Evolutionary conservation across 345 rosid genomes (phyloP), one percentile per base, ranked within the genome.

Genomic region (Balakata baccata): DNA sequence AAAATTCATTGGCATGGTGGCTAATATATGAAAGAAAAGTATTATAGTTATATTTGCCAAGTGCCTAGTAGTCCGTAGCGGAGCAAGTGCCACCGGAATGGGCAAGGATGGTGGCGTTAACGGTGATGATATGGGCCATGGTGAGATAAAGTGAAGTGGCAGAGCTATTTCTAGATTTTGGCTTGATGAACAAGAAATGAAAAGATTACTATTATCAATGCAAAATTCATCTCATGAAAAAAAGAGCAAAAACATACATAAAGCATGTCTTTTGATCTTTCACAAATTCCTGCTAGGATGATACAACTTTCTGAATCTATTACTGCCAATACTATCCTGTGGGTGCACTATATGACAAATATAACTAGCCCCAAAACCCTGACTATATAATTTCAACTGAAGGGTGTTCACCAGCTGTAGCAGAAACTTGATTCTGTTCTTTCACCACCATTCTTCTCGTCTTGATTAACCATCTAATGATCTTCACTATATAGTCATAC

Each of bases 71-170:
- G 81, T 88, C 88, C 0, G 79, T 64, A 45, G 75, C 18, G 52
- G 93, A 85, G 87, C 97, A 93, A 0, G 85, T 80, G 20, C 93
- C 97, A 0, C 98, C 98, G 18, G 97, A 86, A 76, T 89, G 92
- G 3, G 91, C 63, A 14, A 93, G 71, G 76, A 93, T 88, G 76
- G 93, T 89, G 60, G 96, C 89, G 75, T 91, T 93, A 45, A 91
- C 89, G 8, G 93, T 85, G 64, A 93, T 89, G 78, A 93, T 89
- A 61, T 91, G 89, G 23, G 97, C 96, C 97, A 93, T 89, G 16
- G 98, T 93, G 14, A 93, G 86, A 72, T n/a, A 93, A 93, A 57
- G 97, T 91, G 70, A 92, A 5, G 96, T 93, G 88, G 89, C 89
- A 57, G 83, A 79, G 54, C 82, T 88, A 46, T 88, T 88, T 66